A percentile compares a stretch with the other conserved stretches of the same genome.
Evolutionary conservation across 768 basidiomycete genomes (phyloP).

Genomic region (Boletus vinaceobasis): DNA sequence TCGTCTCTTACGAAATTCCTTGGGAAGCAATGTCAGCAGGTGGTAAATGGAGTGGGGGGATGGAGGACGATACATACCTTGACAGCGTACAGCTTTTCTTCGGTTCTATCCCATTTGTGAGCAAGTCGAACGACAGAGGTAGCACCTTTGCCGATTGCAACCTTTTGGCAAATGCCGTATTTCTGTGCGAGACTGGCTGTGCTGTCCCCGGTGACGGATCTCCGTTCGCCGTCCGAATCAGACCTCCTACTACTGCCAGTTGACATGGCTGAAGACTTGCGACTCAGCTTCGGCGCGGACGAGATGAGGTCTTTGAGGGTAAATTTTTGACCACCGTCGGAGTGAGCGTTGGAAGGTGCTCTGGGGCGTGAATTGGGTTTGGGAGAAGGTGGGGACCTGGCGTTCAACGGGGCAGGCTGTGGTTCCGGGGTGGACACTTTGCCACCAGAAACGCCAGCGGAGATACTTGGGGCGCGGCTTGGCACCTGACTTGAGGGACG

Average conservation of each 20-base stretch:
- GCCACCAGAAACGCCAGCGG: slow-evolving; percentile 38
- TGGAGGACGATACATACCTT: slow-evolving; percentile 57
- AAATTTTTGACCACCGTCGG: slow-evolving; percentile 70
- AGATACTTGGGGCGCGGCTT: slow-evolving; percentile 39
- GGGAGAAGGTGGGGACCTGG: slow-evolving; percentile 17
- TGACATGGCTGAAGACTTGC: slow-evolving; percentile 71
- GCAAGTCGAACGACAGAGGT: slow-evolving; percentile 94
- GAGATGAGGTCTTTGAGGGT: slow-evolving; percentile 78
- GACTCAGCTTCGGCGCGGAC: slow-evolving; percentile 67
- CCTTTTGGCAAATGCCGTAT: slow-evolving; percentile 95
- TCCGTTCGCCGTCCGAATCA: slow-evolving; percentile 55
- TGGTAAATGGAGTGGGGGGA: not conserved
- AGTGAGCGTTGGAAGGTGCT: slow-evolving; percentile 47
- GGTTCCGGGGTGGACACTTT: slow-evolving; percentile 31
- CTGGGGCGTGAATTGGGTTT: slow-evolving; percentile 29
- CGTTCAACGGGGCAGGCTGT: slow-evolving; percentile 21
- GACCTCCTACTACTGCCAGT: slow-evolving; percentile 61
- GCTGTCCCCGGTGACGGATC: slow-evolving; percentile 48
- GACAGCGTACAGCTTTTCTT: slow-evolving; percentile 97
- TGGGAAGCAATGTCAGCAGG: not conserved
- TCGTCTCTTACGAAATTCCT: slow-evolving; percentile 98
- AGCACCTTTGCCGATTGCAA: slow-evolving; percentile 97
- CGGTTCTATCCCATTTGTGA: slow-evolving; percentile 96
- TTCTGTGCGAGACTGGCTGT: slow-evolving; percentile 71
- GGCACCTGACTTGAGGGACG: slow-evolving; percentile 54